These are phyloP conservation scores for Protoeuglena noctilucae DNA, from an alignment of 139 green algal genomes.

Conservation along the genomic window DNA sequence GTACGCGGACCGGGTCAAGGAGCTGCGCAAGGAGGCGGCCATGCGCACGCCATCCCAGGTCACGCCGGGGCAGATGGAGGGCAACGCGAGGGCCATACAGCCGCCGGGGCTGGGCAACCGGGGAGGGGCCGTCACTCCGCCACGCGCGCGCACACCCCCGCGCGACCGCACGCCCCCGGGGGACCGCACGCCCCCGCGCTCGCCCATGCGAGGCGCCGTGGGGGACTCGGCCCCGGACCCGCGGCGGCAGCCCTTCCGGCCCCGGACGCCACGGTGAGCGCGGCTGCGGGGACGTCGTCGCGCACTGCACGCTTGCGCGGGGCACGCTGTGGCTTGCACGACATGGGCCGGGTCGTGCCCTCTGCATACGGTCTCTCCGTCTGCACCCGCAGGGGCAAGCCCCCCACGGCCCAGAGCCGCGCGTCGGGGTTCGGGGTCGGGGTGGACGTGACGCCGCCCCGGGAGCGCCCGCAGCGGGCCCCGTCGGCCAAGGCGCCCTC, in stretches of 20 bases:
- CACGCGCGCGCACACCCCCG: background rate
- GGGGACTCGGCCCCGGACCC: background rate
- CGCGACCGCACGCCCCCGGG: background rate
- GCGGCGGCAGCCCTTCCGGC: slow-evolving; percentile 1
- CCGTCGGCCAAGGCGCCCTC: too few relatives aligned
- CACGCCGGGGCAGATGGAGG: background rate
- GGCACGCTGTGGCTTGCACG: too few relatives aligned
- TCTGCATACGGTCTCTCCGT: too few relatives aligned
- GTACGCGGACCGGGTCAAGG: slow-evolving; percentile 93
- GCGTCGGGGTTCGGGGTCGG: too few relatives aligned
- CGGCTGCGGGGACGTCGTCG: too few relatives aligned
- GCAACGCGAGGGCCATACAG: background rate
- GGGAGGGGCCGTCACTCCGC: background rate
- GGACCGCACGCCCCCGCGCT: background rate
- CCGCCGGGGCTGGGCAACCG: background rate
- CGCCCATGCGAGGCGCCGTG: background rate
- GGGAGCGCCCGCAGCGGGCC: too few relatives aligned
- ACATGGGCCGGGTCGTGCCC: too few relatives aligned
- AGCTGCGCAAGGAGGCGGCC: slow-evolving; percentile 13
- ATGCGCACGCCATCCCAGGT: background rate
- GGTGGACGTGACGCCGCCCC: too few relatives aligned
- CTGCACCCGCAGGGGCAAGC: too few relatives aligned
- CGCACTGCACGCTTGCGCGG: too few relatives aligned
- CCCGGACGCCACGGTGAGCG: too few relatives aligned
- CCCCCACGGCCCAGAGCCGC: too few relatives aligned